Conservation (phyloP, 768 basidiomycete species). For the Phanerochaete sordida region DNA sequence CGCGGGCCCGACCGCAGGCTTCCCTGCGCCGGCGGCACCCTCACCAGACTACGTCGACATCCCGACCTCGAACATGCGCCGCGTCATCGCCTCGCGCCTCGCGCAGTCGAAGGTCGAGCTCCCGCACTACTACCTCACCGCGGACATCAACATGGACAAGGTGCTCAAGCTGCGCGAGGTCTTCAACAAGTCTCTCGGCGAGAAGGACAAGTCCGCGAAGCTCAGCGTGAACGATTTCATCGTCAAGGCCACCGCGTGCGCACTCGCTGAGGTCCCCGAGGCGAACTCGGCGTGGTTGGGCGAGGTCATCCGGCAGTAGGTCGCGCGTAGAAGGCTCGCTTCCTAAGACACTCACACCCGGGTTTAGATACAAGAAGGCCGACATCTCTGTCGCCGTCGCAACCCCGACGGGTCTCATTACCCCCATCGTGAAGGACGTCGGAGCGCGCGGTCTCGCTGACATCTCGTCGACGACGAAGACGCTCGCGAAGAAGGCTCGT, state of each 20-base stretch:
- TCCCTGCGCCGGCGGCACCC: conserved; percentile 47
- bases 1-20: conserved; percentile 40
- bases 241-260: conserved; percentile 90
- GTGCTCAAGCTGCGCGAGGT: conserved; percentile 90
- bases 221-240: conserved; percentile 98
- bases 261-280: conserved; percentile 92
- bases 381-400: conserved; percentile 98
- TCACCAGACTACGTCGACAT: conserved; percentile 81
- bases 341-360: neutral
- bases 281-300: conserved; percentile 98
- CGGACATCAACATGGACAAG: conserved; percentile 96
- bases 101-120: conserved; percentile 90
- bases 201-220: conserved; percentile 89
- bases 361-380: conserved; percentile 83
- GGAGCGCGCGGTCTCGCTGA: conserved; percentile 89
- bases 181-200: conserved; percentile 86
- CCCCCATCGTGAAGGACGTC: conserved; percentile 93
- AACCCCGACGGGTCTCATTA: conserved; percentile 93
- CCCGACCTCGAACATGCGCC: conserved; percentile 92
- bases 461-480: conserved; percentile 90
- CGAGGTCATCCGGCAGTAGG: conserved; percentile 92
- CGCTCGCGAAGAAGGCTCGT: conserved; percentile 91
- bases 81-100: conserved; percentile 86
- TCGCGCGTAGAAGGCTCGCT: neutral
- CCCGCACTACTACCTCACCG: conserved; percentile 97